phyloP scores from a whole-genome alignment of 306 rosid species.

The Boehmeria nivea region DNA sequence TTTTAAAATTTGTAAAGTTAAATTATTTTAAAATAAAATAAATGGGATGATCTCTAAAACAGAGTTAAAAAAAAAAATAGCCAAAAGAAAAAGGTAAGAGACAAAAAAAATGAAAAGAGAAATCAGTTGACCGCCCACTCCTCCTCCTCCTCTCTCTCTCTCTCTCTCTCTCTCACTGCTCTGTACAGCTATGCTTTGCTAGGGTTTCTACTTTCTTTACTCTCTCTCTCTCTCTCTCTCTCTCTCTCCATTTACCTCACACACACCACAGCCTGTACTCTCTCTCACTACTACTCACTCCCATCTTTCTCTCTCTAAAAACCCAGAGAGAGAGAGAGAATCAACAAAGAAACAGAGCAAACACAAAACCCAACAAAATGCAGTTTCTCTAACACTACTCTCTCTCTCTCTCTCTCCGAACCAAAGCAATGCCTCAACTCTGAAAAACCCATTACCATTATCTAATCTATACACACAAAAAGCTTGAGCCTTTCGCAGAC shows the following conservation, averaged over 20 bases:
- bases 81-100: background rate
- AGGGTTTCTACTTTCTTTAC: no score
- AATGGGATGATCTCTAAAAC: no score
- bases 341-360: no score
- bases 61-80: no score
- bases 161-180: conserved; percentile 3
- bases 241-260: no score
- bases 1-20: no score
- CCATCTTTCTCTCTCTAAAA: conserved; percentile 17
- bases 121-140: conserved; percentile 24
- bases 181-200: no score
- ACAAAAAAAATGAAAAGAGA: background rate
- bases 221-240: conserved; percentile 3
- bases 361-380: conserved; percentile 14
- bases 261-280: background rate
- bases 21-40: no score
- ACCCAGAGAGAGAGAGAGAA: conserved; percentile 17
- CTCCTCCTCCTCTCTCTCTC: conserved; percentile 5
- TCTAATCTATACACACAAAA: background rate
- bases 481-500: background rate
- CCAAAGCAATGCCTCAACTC: conserved; percentile 14
- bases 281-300: no score
- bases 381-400: conserved; percentile 22
- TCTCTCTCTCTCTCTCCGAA: conserved; percentile 9
- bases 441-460: background rate